Evolutionary conservation across 176 grass and related monocot genomes (phyloP), one percentile per base, ranked within the genome.

Genomic region (Triticum turgidum): DNA sequence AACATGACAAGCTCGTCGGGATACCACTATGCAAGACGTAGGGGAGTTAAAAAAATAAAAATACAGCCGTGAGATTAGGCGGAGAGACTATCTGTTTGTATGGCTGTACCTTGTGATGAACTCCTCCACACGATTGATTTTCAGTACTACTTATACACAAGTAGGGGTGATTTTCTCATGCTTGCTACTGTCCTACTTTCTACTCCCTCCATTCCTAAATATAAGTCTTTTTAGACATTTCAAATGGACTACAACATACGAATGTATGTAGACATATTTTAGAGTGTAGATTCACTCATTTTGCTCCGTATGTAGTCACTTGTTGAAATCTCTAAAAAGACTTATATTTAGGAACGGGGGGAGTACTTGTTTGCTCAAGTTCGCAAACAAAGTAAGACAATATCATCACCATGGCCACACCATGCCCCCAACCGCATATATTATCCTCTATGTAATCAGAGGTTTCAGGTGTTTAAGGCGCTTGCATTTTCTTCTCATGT

Each of bases 21-120:
- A 86, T 75, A n/a, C 49, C 61, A 76, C 27, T 65, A 8, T 37
- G 59, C 5, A 75, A 84, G 21, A 9, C 5, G 42, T 18, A 30
- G 59, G 18, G 42, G 79, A 70, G 32, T 73, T 56, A 24, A 82
- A 86, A 86, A 39, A 27, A 24, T 77, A 86, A 82, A 86, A 66
- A 30, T 59, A 82, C 39, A 64, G 9, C 59, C 45, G 7, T 49
- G 38, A 2, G 29, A 25, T 37, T 66, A 66, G 17, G 59, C 8
- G 15, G 65, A 37, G 39, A 77, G 25, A n/a, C 22, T 82, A 63
- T 41, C 63, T 22, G 14, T 35, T 35, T 84, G 15, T 63, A 74
- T 18, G 38, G 69, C 9, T 61, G 34, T 44, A 4, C 27, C 56
- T 20, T 30, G 17, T 21, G 67, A 38, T 51, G 78, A 4, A 77